phyloP scores from a whole-genome alignment of 2,329 filamentous ascomycete genomes.

The Fonsecaea pedrosoi region DNA sequence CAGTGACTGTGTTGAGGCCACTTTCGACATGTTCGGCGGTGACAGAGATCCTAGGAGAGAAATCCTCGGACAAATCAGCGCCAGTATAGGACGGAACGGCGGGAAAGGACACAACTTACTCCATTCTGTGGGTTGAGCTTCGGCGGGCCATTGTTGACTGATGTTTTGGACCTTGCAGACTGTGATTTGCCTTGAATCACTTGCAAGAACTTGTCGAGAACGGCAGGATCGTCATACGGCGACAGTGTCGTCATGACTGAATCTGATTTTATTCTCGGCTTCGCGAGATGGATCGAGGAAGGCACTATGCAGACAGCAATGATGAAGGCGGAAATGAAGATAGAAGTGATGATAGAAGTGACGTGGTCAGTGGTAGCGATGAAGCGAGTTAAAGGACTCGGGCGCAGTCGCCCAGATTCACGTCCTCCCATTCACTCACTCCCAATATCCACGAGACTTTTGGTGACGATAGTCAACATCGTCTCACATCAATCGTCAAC shows the following conservation, averaged over 20 bases:
- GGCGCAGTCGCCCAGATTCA: background rate
- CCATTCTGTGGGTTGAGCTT: background rate
- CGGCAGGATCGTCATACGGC: background rate
- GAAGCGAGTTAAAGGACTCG: background rate
- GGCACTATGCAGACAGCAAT: background rate
- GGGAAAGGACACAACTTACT: background rate
- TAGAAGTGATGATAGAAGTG: background rate
- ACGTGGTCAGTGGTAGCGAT: background rate
- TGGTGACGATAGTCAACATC: background rate
- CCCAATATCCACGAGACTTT: background rate
- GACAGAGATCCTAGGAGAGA: background rate
- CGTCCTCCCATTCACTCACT: background rate
- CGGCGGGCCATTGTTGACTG: background rate
- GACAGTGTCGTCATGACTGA: background rate
- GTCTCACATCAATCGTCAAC: background rate
- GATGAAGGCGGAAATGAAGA: background rate
- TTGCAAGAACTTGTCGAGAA: slow-evolving; percentile 8
- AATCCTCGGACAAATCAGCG: slow-evolving; percentile 14
- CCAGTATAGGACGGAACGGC: background rate
- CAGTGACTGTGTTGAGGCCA: background rate
- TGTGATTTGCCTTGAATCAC: background rate
- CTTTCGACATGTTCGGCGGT: background rate
- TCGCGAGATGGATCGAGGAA: background rate
- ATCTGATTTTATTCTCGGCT: background rate
- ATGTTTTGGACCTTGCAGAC: background rate